A percentile compares a stretch with the other conserved stretches of the same genome.
Evolutionary conservation across 257 asterid species (phyloP).

Genomic region (Craterostigma plantagineum): DNA sequence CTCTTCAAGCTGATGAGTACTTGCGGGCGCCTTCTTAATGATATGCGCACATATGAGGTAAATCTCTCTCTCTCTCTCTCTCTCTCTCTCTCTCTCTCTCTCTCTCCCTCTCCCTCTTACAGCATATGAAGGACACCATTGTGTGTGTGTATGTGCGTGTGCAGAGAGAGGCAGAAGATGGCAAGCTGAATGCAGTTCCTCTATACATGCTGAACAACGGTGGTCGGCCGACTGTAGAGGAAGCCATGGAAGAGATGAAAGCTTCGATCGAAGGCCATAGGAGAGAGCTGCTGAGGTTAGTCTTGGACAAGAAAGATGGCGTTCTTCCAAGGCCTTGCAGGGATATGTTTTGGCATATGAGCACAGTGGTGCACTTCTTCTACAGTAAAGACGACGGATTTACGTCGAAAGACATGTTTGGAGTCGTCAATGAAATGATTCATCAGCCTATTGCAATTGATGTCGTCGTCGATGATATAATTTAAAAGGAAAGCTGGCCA

Average conservation of each 20-base stretch:
- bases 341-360: conserved; percentile 76
- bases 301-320: conserved; percentile 29
- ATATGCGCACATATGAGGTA: conserved; percentile 61
- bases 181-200: conserved; percentile 51
- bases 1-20: conserved; percentile 57
- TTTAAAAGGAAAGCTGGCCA: no score
- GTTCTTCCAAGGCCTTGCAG: conserved; percentile 61
- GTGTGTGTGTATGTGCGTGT: no score
- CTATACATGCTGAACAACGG: conserved; percentile 24
- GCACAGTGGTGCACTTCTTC: conserved; percentile 31
- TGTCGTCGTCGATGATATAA: no score
- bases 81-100: no score
- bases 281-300: conserved; percentile 45
- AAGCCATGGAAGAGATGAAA: conserved; percentile 29
- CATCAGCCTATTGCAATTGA: conserved; percentile 32
- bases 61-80: neutral
- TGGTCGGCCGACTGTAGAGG: conserved; percentile 27
- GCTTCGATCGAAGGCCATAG: conserved; percentile 20
- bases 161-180: conserved; percentile 74
- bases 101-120: no score
- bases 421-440: conserved; percentile 32
- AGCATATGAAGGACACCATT: no score
- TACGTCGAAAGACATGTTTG: conserved; percentile 33
- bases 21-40: conserved; percentile 77
- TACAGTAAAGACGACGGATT: conserved; percentile 65